Evolutionary conservation across 108 stramenopile species (phyloP).

Genomic region (Stephanodiscus minutulus): DNA sequence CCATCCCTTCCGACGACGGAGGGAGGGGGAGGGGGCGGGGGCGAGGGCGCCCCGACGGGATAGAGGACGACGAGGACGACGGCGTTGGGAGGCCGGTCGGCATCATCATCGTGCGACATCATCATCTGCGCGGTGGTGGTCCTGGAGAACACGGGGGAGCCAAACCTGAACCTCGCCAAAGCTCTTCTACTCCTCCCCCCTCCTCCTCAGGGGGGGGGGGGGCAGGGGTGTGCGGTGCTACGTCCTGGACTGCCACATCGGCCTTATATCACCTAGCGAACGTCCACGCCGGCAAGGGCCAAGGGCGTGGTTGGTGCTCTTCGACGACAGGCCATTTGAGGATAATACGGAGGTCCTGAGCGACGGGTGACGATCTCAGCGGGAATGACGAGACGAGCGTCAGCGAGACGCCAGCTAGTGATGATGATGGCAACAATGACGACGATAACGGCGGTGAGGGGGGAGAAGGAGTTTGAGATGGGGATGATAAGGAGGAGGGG

Average conservation of each 20-base stretch:
- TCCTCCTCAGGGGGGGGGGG: background rate
- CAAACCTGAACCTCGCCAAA: conserved; percentile 62
- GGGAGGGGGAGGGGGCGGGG: background rate
- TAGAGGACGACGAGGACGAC: conserved; percentile 1
- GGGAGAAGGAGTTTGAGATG: no score
- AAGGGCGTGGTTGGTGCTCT: no score
- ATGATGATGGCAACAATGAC: conserved; percentile 28
- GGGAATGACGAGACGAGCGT: conserved; percentile 56
- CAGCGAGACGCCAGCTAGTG: conserved; percentile 38
- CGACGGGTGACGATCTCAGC: conserved; percentile 86
- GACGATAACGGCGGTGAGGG: conserved; percentile 47
- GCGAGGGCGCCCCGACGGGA: background rate
- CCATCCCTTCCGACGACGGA: no score
- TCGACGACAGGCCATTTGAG: conserved; percentile 61
- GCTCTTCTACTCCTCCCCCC: conserved; percentile 34
- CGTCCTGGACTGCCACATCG: conserved; percentile 82
- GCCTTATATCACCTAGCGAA: conserved; percentile 82
- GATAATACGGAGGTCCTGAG: conserved; percentile 61
- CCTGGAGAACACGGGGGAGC: conserved; percentile 77
- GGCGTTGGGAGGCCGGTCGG: conserved; percentile 6
- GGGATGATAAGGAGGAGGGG: background rate
- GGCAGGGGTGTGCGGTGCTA: conserved; percentile 44
- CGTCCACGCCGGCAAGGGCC: conserved; percentile 62
- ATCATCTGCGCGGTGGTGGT: conserved; percentile 69
- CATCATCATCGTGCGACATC: conserved; percentile 21